Evolutionary conservation across 768 basidiomycete genomes (phyloP), one percentile per base, ranked within the genome.

Genomic region (Boletus sensibilis): DNA sequence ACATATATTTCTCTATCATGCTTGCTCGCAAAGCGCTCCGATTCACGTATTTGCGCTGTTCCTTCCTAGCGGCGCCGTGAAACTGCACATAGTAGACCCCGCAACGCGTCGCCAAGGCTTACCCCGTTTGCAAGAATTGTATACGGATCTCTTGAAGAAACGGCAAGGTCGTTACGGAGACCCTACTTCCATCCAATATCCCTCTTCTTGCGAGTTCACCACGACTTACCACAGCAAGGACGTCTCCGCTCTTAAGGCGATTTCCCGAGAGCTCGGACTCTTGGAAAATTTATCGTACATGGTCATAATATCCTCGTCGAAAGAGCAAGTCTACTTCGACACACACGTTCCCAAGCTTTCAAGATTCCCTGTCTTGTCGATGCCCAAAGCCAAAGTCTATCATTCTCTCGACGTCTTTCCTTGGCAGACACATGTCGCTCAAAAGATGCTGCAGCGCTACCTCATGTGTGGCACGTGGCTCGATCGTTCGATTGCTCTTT

Each of bases 41-140:
- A 80, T 96, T 21, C 94, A 98, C 63, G 83, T 97, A 18, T 94
- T 96, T 64, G 89, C 88, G 0, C 76, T 97, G 33, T 96, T 98
- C 76, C 78, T 87, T 35, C 92, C 93, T 0, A 75, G 70, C 29
- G 87, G 87, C 0, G 59, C 73, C 11, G 86, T 87, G 37, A 89
- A 86, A 64, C 76, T 98, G 3, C 94, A 94, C 68, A 75, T 97
- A 49, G 94, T 98, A 53, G 97, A 98, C 70, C 87, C 87, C 38
- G 93, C 93, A 16, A 83, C 85, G n/a, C 85, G 86, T 38, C 85
- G 94, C 42, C 94, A 96, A 64, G 82, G 86, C 6, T 84, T 98
- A 31, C 77, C 85, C 6, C 86, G 85, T 44, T 79, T 98, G n/a
- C 76, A 84, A 31, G 87, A 90, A 50, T 76, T 81, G 27, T 99